Evolutionary conservation across 2,329 filamentous ascomycete genomes (phyloP).

Genomic region (Lasiodiplodia theobromae): DNA sequence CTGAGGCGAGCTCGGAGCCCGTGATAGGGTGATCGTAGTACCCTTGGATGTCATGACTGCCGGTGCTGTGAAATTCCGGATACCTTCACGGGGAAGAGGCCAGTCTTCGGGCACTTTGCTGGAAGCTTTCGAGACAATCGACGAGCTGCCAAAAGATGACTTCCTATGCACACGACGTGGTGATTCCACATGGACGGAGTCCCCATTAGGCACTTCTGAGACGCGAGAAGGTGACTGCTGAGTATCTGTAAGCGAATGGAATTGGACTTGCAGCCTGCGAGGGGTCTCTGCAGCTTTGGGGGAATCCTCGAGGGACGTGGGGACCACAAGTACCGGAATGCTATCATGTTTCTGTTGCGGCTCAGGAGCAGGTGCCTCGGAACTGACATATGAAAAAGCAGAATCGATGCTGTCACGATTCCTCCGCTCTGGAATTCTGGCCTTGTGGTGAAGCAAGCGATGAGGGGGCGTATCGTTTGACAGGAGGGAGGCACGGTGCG

Average conservation of each 20-base stretch:
- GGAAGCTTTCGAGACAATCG: not conserved
- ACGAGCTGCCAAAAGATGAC: constrained; percentile 11
- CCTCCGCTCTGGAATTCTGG: constrained; percentile 55
- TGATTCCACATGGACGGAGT: not conserved
- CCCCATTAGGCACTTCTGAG: constrained; percentile 1
- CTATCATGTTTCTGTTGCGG: constrained; percentile 13
- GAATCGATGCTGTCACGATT: constrained; percentile 43
- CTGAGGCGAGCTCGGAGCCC: not conserved
- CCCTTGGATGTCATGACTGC: constrained; percentile 19
- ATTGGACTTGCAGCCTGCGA: constrained; percentile 20
- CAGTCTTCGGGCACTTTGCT: constrained; percentile 8
- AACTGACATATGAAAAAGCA: constrained; percentile 13
- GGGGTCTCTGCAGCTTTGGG: constrained; percentile 9
- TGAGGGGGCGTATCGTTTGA: constrained; percentile 54
- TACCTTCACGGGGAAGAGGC: constrained; percentile 15
- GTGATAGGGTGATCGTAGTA: constrained; percentile 14
- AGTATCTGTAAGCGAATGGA: constrained; percentile 25
- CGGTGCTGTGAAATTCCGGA: constrained; percentile 22
- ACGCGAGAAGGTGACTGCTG: constrained; percentile 16
- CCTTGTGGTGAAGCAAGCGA: constrained; percentile 59
- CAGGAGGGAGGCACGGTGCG: constrained; percentile 54
- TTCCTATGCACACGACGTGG: constrained; percentile 4
- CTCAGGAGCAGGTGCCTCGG: constrained; percentile 3
- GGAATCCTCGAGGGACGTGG: constrained; percentile 4
- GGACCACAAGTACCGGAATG: constrained; percentile 28